phyloP scores from a whole-genome alignment of 2,329 filamentous ascomycete genomes.

The Teratosphaeria gauchensis region DNA sequence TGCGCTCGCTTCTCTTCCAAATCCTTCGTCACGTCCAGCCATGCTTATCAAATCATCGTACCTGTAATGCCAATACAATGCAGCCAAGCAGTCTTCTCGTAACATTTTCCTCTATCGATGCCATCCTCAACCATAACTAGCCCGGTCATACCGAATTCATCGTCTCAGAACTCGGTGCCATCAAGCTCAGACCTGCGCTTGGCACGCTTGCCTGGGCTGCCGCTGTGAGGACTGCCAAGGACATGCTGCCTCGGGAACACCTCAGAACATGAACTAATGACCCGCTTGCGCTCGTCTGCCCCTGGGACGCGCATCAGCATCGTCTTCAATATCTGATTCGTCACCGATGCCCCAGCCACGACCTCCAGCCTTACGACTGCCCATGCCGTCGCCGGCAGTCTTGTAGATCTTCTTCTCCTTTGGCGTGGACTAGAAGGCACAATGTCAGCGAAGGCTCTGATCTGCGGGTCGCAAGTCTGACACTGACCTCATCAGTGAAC shows the following conservation, averaged over 20 bases:
- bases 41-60: not conserved
- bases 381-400: constrained; percentile 48
- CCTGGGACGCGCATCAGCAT: constrained; percentile 17
- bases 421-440: not conserved
- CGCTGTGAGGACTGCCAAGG: not conserved
- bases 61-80: not conserved
- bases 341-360: constrained; percentile 51
- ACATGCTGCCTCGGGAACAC: not conserved
- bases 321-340: constrained; percentile 25
- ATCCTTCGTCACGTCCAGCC: not conserved
- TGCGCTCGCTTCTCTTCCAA: too few species aligned
- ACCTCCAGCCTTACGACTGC: constrained; percentile 45
- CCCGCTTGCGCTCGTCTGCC: constrained; percentile 14
- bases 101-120: not conserved
- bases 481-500: constrained; percentile 51
- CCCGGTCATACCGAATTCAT: not conserved
- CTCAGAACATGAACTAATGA: not conserved
- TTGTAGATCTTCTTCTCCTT: constrained; percentile 23
- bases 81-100: not conserved
- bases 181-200: not conserved
- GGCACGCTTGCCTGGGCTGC: not conserved
- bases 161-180: not conserved
- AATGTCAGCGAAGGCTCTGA: not conserved
- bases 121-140: not conserved
- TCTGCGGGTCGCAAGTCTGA: not conserved